These are phyloP conservation scores for Wickerhamomyces sp. DNA, from an alignment of 1,139 yeast genomes.

Conservation along the genomic window DNA sequence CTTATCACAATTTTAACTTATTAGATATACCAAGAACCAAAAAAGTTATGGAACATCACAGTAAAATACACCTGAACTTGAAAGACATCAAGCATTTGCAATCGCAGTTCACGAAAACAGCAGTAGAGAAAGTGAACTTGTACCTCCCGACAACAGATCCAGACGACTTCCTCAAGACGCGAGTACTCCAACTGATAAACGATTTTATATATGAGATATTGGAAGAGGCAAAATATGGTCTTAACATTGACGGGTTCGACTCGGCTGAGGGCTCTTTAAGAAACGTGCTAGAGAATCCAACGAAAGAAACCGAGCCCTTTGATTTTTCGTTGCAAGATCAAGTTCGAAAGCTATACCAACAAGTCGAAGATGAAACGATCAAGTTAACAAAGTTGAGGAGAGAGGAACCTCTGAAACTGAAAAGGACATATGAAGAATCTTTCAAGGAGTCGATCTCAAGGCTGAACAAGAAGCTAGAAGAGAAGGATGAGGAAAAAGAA, in stretches of 20 bases:
- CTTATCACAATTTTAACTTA: not conserved
- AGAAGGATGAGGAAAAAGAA: conserved; percentile 15
- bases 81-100: conserved; percentile 46
- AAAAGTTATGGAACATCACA: conserved; percentile 21
- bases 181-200: conserved; percentile 17
- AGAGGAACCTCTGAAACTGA: conserved; percentile 41
- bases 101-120: conserved; percentile 35
- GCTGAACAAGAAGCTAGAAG: conserved; percentile 17
- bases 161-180: conserved; percentile 16
- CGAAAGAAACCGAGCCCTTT: conserved; percentile 50
- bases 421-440: conserved; percentile 24
- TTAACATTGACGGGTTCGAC: conserved; percentile 20
- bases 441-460: conserved; percentile 9
- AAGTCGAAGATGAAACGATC: conserved; percentile 55
- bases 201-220: conserved; percentile 22
- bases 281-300: conserved; percentile 15
- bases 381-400: conserved; percentile 48
- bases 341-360: conserved; percentile 46
- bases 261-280: conserved; percentile 2
- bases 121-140: conserved; percentile 39
- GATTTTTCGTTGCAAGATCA: conserved; percentile 53
- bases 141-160: conserved; percentile 41
- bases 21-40: not conserved
- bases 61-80: conserved; percentile 42
- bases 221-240: conserved; percentile 12